Base-by-base conservation (phyloP, 257 asterid genomes). In the Solanum piurae region DNA sequence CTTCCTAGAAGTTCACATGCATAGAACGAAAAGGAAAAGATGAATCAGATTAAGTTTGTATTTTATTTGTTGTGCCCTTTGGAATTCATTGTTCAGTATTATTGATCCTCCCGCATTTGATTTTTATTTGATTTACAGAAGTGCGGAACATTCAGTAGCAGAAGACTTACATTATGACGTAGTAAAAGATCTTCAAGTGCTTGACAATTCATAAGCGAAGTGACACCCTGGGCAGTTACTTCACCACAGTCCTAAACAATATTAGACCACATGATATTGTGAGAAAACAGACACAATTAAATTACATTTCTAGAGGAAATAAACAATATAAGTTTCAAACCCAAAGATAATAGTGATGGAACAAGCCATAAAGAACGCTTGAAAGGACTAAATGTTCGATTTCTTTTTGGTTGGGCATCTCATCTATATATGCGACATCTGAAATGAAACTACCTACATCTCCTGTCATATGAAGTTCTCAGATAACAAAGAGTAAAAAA, bases 101-200 rank as follows among this genome's bases (percentile, higher is more conserved):
- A 80, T 4, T 46, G 68, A 46, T 46, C 42, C 84, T 77, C 84
- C 84, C 3, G 38, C 12, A 80, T 46, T 80, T 80, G 68, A 7
- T 16, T 8, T 79, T 44, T 80, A 27, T 46, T 80, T 80, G 42
- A 80, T 29, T 23, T 29, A 80, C 40, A 29, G 27, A 46, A 18
- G 68, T 46, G 42, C 9, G 3, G 40, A 62, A 80, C 29, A 18
- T 46, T 46, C 27, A 69, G 75, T 31, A 49, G 58, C 87, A 52
- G 82, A 82, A 79, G 76, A 91, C 98, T 94, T 88, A 94, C 98
- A 82, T 87, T 93, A 88, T 96, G 98, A 52, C 96, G 96, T 80
- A 95, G 88, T 33, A 88, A 85, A 60, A 96, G 94, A 93, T 94
- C 99, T 93, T 95, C 98, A 87, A 96, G 96, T 84, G 96, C 98